Conservation (phyloP, 352 stramenopile species). For the Globisporangium emineosum region DNA sequence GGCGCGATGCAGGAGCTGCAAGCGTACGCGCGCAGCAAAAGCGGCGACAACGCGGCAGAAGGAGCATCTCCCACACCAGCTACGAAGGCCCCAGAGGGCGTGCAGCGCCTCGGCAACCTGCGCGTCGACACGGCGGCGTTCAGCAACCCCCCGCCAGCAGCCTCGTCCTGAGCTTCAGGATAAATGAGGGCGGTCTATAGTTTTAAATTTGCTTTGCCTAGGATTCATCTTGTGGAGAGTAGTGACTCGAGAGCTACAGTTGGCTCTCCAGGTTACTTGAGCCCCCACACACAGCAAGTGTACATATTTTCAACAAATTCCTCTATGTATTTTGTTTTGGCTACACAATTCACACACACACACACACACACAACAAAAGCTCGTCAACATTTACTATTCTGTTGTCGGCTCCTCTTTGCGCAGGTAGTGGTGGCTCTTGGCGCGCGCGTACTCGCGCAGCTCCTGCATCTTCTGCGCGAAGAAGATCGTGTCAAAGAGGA, state of each 20-base stretch:
- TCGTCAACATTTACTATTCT: background rate
- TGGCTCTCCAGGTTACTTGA: too few relatives aligned
- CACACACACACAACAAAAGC: too few relatives aligned
- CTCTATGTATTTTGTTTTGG: constrained; percentile 6
- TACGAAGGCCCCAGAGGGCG: constrained; percentile 7
- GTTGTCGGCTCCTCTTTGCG: background rate
- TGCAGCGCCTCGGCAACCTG: constrained; percentile 9
- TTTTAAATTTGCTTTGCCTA: too few relatives aligned
- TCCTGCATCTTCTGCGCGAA: constrained; percentile 54
- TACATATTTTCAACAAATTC: background rate
- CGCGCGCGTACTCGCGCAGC: constrained; percentile 34
- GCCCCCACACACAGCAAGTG: background rate
- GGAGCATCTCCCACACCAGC: background rate
- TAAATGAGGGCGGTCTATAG: background rate
- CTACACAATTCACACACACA: background rate
- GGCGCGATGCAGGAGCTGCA: constrained; percentile 7
- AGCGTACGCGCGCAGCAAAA: background rate
- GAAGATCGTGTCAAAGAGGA: constrained; percentile 62
- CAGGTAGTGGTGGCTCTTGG: constrained; percentile 19
- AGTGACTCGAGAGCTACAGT: too few relatives aligned
- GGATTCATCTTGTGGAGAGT: background rate
- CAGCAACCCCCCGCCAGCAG: background rate
- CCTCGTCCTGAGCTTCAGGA: background rate
- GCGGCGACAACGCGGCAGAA: background rate
- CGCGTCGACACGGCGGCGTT: constrained; percentile 4